Evolutionary conservation across 805 yeast species (phyloP), one percentile per base, ranked within the genome.

Genomic region (Saturnispora quitensis): DNA sequence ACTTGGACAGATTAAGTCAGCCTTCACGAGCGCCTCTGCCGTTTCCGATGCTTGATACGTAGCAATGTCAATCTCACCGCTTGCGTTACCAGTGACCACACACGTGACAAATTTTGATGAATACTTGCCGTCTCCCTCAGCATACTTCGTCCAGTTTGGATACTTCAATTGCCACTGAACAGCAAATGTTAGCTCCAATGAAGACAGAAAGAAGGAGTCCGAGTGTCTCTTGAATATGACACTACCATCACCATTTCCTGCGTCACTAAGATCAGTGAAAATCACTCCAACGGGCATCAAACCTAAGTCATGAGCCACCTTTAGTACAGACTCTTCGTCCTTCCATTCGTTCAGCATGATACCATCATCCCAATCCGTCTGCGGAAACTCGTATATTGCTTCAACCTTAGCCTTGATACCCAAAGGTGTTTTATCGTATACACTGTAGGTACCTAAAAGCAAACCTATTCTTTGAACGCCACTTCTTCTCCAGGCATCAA

Each of bases 351-450:
- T 69, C 45, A 79, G 66, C 0, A 88, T 77, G 20, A 93, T 61
- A 0, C 98, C 97, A 67, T 93, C 99, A 48, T 79, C 76, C 59
- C 86, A 95, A 58, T 85, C 90, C 2, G 75, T 70, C 66, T 93
- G 99, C 7, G 95, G 85, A 0, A 97, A 95, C 64, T 93, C 99
- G 67, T 86, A 88, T 24, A 93, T 89, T 2, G 95, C 91, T 60
- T 91, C 93, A 1, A 93, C 97, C 43, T 85, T 87, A 1, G 96
- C 97, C 66, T 90, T 91, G 51, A 89, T 82, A 1, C 99, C 99
- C 27, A 93, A 71, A 1, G 99, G 99, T 1, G 86, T 93, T 59
- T 82, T 76, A 28, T 84, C 89, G 62, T 88, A 90, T 44, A 70
- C 70, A 58, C 81, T 85, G 64, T 90, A 93, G 6, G 76, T 72